Evolutionary conservation across 495 filamentous ascomycete genomes (phyloP).

Genomic region (Aspergillus avenaceus): DNA sequence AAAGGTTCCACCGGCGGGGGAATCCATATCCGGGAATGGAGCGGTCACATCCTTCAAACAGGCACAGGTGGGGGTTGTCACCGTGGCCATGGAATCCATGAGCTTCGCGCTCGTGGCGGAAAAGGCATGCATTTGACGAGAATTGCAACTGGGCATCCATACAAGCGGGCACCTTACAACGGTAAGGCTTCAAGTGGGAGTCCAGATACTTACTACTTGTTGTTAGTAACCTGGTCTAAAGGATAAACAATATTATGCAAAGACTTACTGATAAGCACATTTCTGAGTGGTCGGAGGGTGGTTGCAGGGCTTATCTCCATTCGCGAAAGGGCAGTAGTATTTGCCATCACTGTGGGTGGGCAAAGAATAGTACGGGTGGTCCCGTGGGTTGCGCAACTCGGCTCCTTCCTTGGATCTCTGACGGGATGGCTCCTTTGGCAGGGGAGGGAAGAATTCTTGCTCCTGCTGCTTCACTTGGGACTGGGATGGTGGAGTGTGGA

Average conservation of each 20-base stretch:
- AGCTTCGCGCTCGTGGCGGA: slow-evolving; percentile 90
- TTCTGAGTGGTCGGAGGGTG: slow-evolving; percentile 88
- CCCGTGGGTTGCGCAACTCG: slow-evolving; percentile 61
- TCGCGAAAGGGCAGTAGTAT: slow-evolving; percentile 85
- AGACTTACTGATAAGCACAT: slow-evolving; percentile 91
- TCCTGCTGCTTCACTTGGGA: slow-evolving; percentile 36
- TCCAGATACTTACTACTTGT: slow-evolving; percentile 83
- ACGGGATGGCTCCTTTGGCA: slow-evolving; percentile 36
- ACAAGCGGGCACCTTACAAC: slow-evolving; percentile 78
- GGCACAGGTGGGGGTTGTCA: slow-evolving; percentile 82
- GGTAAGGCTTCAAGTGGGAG: slow-evolving; percentile 89
- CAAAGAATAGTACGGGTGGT: slow-evolving; percentile 74
- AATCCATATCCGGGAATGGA: slow-evolving; percentile 78
- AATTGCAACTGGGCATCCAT: slow-evolving; percentile 67
- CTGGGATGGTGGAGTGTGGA: slow-evolving; percentile 30
- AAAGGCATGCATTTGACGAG: slow-evolving; percentile 90
- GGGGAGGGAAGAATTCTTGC: slow-evolving; percentile 33
- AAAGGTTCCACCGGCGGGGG: slow-evolving; percentile 86
- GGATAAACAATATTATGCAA: neutral
- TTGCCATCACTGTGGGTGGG: slow-evolving; percentile 67
- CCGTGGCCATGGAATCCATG: slow-evolving; percentile 94
- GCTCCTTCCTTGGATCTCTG: slow-evolving; percentile 45
- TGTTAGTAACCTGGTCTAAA: slow-evolving; percentile 14
- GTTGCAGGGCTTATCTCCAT: slow-evolving; percentile 64
- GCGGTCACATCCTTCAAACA: slow-evolving; percentile 78